Evolutionary conservation across 2,329 filamentous ascomycete genomes (phyloP).

Genomic region (Verticillium isaacii): DNA sequence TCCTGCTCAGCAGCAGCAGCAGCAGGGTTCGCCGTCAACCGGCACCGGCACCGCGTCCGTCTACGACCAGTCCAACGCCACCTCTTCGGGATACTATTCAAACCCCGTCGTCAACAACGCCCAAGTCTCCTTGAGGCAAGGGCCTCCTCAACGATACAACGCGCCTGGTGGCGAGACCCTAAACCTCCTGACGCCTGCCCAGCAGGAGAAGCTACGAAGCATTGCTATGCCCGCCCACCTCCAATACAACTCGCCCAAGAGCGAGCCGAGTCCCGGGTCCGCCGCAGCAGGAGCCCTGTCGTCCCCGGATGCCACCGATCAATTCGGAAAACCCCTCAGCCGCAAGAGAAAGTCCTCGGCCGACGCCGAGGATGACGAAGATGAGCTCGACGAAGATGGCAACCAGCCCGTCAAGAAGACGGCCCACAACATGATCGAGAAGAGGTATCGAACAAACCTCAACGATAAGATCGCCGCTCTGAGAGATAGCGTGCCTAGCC

Average conservation of each 20-base stretch:
- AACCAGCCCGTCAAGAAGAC: conserved; percentile 73
- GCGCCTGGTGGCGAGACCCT: conserved; percentile 9
- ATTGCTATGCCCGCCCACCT: conserved; percentile 62
- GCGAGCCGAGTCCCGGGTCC: conserved; percentile 55
- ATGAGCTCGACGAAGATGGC: conserved; percentile 53
- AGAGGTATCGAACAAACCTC: conserved; percentile 90
- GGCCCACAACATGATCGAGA: conserved; percentile 97
- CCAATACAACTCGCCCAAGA: conserved; percentile 55
- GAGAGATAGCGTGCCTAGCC: conserved; percentile 84
- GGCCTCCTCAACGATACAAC: conserved; percentile 6
- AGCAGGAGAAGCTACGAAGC: conserved; percentile 56
- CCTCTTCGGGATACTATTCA: conserved; percentile 29
- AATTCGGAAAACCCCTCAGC: conserved; percentile 35
- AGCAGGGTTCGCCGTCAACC: conserved; percentile 3
- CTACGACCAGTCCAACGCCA: conserved; percentile 27
- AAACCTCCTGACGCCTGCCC: conserved; percentile 45
- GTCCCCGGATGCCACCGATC: conserved; percentile 51
- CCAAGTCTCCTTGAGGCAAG: background rate
- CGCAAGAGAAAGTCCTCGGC: conserved; percentile 69
- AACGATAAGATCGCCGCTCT: conserved; percentile 96
- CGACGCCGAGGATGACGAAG: conserved; percentile 51
- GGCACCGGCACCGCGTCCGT: conserved; percentile 10
- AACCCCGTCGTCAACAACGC: conserved; percentile 17
- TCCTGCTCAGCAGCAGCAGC: conserved; percentile 23
- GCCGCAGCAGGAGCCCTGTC: conserved; percentile 38